Percentiles rank a stretch among this genome's conserved stretches.
These are phyloP conservation scores for Euryodendron excelsum DNA, from an alignment of 148 eudicot genomes.

Conservation along the genomic window DNA sequence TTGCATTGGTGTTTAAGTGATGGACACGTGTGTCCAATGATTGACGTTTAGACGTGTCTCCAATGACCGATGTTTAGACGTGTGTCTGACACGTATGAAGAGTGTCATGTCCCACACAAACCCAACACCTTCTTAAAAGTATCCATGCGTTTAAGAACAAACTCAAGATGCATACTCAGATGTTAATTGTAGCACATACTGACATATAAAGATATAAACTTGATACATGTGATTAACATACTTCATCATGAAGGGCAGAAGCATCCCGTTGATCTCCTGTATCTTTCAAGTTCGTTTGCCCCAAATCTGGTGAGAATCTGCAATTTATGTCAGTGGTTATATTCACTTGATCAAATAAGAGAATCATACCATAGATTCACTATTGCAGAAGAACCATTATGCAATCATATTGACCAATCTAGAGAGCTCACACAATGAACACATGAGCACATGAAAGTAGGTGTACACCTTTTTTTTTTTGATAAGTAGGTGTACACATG, in stretches of 20 bases:
- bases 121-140: too few relatives aligned
- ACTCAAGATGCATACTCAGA: constrained; percentile 3
- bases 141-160: constrained; percentile 10
- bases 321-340: constrained; percentile 14
- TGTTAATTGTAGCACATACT: neutral
- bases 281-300: constrained; percentile 41
- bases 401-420: neutral
- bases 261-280: constrained; percentile 59
- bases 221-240: constrained; percentile 23
- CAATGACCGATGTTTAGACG: too few relatives aligned
- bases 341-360: neutral
- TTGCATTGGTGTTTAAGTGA: too few relatives aligned
- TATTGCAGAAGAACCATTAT: neutral
- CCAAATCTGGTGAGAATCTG: constrained; percentile 67
- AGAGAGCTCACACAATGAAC: neutral
- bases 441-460: neutral
- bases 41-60: too few relatives aligned
- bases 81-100: too few relatives aligned
- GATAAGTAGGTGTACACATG: neutral
- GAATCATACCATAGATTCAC: neutral
- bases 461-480: too few relatives aligned
- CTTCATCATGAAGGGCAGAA: constrained; percentile 84
- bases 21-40: too few relatives aligned
- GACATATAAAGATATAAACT: neutral
- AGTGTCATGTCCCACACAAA: too few relatives aligned